Evolutionary conservation across 805 yeast species (phyloP).

Genomic region (Ogataea paraovalis): DNA sequence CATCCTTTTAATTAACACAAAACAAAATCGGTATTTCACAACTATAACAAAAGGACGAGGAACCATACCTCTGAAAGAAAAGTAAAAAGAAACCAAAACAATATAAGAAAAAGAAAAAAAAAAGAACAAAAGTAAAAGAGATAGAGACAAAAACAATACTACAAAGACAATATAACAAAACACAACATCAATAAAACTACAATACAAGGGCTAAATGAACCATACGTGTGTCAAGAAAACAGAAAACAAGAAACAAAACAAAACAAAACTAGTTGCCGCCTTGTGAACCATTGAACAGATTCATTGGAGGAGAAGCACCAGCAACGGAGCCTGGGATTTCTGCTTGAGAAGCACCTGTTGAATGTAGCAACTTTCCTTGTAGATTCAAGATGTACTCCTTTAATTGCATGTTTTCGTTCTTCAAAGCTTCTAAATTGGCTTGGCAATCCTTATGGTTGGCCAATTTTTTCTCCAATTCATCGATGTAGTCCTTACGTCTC

Average conservation of each 20-base stretch:
- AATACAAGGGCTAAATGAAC: neutral
- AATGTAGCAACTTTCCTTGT: constrained; percentile 56
- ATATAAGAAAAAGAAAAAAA: too few species aligned
- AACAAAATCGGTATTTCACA: neutral
- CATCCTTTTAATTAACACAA: neutral
- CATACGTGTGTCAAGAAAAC: too few species aligned
- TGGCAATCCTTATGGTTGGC: constrained; percentile 58
- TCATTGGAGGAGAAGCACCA: constrained; percentile 14
- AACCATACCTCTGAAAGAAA: too few species aligned
- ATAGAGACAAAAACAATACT: too few species aligned
- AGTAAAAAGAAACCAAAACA: too few species aligned
- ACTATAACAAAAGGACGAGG: too few species aligned
- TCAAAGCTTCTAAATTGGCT: constrained; percentile 61
- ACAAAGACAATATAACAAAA: too few species aligned
- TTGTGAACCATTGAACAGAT: constrained; percentile 11
- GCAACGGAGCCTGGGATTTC: constrained; percentile 1
- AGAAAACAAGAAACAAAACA: too few species aligned
- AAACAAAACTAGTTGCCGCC: neutral
- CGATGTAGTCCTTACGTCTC: constrained; percentile 76
- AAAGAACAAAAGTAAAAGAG: too few species aligned
- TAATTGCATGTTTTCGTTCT: constrained; percentile 65
- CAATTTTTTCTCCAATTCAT: constrained; percentile 72
- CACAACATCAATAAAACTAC: too few species aligned
- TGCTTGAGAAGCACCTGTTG: constrained; percentile 3
- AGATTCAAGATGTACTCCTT: constrained; percentile 69